A percentile compares a stretch with the other conserved stretches of the same genome.
Evolutionary conservation across 1,284 basidiomycete species (phyloP).

Genomic region (Cutaneotrichosporon cyanovorans): DNA sequence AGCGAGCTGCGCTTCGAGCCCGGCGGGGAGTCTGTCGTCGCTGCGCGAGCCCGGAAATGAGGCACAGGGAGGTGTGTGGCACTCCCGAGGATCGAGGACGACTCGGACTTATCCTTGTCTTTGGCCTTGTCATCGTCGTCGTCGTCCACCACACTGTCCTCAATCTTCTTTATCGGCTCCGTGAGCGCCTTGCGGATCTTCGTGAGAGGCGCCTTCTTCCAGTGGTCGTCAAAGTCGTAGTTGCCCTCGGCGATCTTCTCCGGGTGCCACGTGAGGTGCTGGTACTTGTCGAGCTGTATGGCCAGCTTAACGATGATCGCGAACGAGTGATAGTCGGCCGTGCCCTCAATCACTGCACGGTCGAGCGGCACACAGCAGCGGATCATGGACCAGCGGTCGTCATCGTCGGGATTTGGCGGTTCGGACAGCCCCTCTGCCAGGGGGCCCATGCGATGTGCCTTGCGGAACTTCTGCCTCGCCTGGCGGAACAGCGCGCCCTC

Average conservation of each 20-base stretch:
- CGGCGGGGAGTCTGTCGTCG: no score
- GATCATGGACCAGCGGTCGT: conserved; percentile 49
- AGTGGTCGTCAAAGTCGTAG: neutral
- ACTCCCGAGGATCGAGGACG: no score
- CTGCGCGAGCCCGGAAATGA: no score
- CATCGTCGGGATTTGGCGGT: conserved; percentile 1
- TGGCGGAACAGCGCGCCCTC: conserved; percentile 46
- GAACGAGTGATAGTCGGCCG: conserved; percentile 43
- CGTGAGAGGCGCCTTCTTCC: neutral
- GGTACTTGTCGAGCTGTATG: conserved; percentile 18
- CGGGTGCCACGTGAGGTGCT: conserved; percentile 10
- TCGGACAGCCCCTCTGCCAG: neutral
- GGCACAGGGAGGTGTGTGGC: no score
- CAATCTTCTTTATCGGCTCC: no score
- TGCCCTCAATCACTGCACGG: conserved; percentile 43
- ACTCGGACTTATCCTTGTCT: neutral
- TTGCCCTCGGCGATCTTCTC: conserved; percentile 17
- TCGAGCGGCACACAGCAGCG: conserved; percentile 55
- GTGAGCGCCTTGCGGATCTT: neutral
- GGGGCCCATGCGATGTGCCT: conserved; percentile 1
- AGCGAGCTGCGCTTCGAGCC: neutral
- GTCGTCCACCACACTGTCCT: no score
- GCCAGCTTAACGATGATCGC: conserved; percentile 38
- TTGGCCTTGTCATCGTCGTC: neutral
- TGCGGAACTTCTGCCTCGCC: conserved; percentile 25